Base-by-base conservation (phyloP, 2,329 filamentous ascomycete species). In the Aspergillus novoparasiticus region DNA sequence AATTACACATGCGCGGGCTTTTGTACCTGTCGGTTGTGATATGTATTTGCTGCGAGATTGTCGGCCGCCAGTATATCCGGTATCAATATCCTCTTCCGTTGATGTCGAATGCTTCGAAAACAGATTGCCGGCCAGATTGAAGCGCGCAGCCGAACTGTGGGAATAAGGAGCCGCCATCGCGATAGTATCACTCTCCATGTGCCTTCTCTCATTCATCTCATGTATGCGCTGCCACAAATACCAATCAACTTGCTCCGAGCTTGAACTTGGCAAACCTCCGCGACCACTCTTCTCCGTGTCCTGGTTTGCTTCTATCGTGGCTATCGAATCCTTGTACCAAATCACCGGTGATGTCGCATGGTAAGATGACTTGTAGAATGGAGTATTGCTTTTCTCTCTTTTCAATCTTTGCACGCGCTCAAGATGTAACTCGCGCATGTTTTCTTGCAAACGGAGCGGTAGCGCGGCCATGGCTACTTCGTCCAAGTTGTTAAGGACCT, bases 401-500 rank as follows among this genome's bases (percentile, higher is more conserved):
- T 63, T 58, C n/a, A 67, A 23, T 53, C 57, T 53, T 10, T 61
- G 60, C 19, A 72, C 32, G 21, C 71, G 66, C 62, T 75, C 72
- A 10, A 62, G 36, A 14, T 75, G 72, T n/a, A 76, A 61, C 48
- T 72, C 62, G 12, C 68, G 69, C 69, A 75, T 72, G 55, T 66
- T 71, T 19, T 64, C 51, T 43, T 72, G 72, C 10, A 75, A 70
- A 23, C 61, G 68, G 21, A 50, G 51, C 21, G 72, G 71, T n/a
- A 76, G 69, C 32, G 66, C 53, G 16, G 67, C 62, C 55, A 75
- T 63, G 21, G 73, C 71, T n/a, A 57, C 57, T 63, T 69, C 67
- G 57, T 76, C 71, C 3, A 75, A 66, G 4, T 69, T 63, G 53
- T 66, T 71, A 28, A 74, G 54, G 4, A 75, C 72, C 56, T 76